A percentile compares a stretch with the other conserved stretches of the same genome.
Evolutionary conservation across 108 stramenopile species (phyloP).

Genomic region (Skeletonema potamos): DNA sequence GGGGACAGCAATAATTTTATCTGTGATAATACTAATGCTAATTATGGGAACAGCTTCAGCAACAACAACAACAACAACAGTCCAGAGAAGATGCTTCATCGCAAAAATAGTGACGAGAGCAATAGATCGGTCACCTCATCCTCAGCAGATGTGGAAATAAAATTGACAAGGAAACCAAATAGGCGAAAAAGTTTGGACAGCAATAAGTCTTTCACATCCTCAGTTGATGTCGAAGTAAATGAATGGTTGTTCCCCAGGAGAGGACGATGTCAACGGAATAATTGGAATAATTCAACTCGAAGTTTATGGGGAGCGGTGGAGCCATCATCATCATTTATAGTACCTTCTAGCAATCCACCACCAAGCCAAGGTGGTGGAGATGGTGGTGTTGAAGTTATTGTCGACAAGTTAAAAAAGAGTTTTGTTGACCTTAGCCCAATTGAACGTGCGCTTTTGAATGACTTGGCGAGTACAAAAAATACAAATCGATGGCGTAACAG

Average conservation of each 20-base stretch:
- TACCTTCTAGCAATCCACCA: neutral
- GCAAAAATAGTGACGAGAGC: neutral
- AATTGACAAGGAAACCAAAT: neutral
- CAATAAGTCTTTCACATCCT: neutral
- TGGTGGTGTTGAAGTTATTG: neutral
- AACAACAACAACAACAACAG: too few relatives aligned
- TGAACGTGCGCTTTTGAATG: constrained; percentile 1
- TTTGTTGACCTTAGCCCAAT: constrained; percentile 7
- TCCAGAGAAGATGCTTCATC: too few relatives aligned
- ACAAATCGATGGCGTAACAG: constrained; percentile 12
- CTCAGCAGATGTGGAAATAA: neutral
- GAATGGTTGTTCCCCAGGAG: neutral
- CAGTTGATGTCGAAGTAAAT: neutral
- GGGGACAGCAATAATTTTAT: neutral
- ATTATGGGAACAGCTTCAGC: too few relatives aligned
- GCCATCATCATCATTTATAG: too few relatives aligned
- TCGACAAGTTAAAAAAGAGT: neutral
- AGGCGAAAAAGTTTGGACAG: neutral
- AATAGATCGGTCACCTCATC: neutral
- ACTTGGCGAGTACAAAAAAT: neutral
- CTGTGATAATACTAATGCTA: neutral
- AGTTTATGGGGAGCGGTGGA: too few relatives aligned
- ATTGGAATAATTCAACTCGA: too few relatives aligned
- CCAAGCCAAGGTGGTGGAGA: neutral
- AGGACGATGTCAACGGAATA: too few relatives aligned